Evolutionary conservation across 2,329 filamentous ascomycete species (phyloP), one percentile per base, ranked within the genome.

Genomic region (Neonectria ditissima): DNA sequence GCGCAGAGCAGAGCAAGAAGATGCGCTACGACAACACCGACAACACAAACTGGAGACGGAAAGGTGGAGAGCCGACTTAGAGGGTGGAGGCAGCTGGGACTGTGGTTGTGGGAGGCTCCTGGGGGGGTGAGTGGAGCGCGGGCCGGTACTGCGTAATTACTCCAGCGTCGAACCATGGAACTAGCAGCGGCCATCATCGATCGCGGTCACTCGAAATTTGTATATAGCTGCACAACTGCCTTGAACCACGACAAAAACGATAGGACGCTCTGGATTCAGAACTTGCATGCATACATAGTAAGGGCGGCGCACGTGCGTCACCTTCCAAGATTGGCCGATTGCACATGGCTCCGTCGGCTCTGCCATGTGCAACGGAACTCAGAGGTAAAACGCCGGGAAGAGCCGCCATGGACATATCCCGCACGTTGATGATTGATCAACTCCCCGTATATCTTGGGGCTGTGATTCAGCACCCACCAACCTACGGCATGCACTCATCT

Each of bases 131-230:
- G 60, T 63, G 60, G 60, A 57, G 43, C 51, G 41, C 39, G 13
- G 41, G 39, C 43, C 30, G 59, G 54, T 63, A 58, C 60, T 63
- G 60, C 43, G 60, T 58, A 57, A 63, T 63, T 63, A 63, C 55
- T 51, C 26, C 32, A 58, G 32, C 59, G 48, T 58, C 48, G 10
- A 56, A 44, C 28, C 28, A 39, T 39, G 45, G 53, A 44, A 43
- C 39, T 48, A 53, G 24, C 24, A 51, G 47, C 11, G 30, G 16
- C 28, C n/a, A 50, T 30, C 47, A 50, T 50, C 28, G 47, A 50
- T 50, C 47, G 47, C 8, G 34, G 32, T 14, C 32, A 10, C 28
- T 7, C 28, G 28, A 9, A 30, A 5, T 9, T 9, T 30, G 28
- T 2, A 30, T 30, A 30, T 8, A 30, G 10, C 24, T 26, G 24